Evolutionary conservation across 2,329 filamentous ascomycete species (phyloP).

Genomic region (Fusarium luffae): DNA sequence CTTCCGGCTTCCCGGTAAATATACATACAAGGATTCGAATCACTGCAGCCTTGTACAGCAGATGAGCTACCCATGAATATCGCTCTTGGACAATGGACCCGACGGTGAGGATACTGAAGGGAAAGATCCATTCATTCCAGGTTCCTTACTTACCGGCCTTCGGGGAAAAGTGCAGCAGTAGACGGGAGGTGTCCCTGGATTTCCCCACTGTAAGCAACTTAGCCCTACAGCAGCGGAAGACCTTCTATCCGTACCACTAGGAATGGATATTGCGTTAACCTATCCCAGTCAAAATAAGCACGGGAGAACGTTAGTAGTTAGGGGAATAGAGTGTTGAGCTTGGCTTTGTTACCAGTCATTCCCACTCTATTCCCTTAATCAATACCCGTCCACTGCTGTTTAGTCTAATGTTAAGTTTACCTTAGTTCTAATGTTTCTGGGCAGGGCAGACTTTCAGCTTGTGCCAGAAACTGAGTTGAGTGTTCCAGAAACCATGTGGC

Average conservation of each 20-base stretch:
- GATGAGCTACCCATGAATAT: not conserved
- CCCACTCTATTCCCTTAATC: not conserved
- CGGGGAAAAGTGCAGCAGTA: not conserved
- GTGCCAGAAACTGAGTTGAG: not conserved
- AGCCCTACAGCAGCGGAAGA: slow-evolving; percentile 2
- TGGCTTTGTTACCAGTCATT: not conserved
- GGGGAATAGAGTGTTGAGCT: not conserved
- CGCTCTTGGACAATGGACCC: not conserved
- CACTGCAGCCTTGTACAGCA: not conserved
- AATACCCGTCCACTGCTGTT: not conserved
- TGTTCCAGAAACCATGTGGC: slow-evolving; percentile 34
- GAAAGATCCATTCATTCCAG: not conserved
- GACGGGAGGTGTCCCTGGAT: not conserved
- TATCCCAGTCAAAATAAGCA: slow-evolving; percentile 5
- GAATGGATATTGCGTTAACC: not conserved
- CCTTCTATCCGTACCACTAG: not conserved
- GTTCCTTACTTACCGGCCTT: not conserved
- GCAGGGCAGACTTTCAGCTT: slow-evolving; percentile 11
- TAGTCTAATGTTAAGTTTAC: not conserved
- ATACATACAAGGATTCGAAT: not conserved
- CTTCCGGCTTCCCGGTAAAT: slow-evolving; percentile 7
- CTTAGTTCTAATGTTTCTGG: not conserved
- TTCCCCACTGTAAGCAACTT: slow-evolving; percentile 15
- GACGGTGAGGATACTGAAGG: not conserved
- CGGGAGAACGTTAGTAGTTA: not conserved